phyloP scores from a whole-genome alignment of 2,329 filamentous ascomycete genomes.

The Pochonia chlamydosporia region DNA sequence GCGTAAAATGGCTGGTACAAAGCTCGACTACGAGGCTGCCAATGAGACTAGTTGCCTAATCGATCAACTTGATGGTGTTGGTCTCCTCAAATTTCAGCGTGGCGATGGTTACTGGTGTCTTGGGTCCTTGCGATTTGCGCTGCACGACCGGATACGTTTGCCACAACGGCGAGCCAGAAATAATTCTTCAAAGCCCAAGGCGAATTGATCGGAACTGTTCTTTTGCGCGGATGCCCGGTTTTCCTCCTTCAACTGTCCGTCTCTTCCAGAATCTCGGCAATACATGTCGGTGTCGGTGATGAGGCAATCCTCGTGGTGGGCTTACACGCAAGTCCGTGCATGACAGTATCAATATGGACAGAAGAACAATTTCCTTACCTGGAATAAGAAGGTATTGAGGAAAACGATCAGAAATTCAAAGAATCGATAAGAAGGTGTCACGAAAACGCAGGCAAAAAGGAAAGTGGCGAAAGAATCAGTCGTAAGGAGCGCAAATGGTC shows the following conservation, averaged over 20 bases:
- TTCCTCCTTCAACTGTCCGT: no score
- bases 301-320: neutral
- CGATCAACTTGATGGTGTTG: neutral
- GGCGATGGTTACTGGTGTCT: no score
- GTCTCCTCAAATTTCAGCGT: neutral
- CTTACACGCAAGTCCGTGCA: neutral
- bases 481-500: slow-evolving; percentile 5
- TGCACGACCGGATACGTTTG: no score
- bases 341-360: neutral
- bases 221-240: no score
- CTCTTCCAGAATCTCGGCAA: no score
- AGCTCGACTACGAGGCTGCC: neutral
- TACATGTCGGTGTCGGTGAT: neutral
- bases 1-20: slow-evolving; percentile 1
- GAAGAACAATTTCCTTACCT: neutral
- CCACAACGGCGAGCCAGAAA: no score
- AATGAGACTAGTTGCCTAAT: neutral
- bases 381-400: neutral
- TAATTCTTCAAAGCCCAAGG: no score
- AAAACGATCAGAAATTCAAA: neutral
- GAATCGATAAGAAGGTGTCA: neutral
- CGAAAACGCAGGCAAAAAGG: neutral
- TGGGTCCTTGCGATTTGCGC: no score
- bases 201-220: no score
- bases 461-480: neutral